Evolutionary conservation across 192 early-diverging fungal species (phyloP).

Genomic region (Coemansia sp.): DNA sequence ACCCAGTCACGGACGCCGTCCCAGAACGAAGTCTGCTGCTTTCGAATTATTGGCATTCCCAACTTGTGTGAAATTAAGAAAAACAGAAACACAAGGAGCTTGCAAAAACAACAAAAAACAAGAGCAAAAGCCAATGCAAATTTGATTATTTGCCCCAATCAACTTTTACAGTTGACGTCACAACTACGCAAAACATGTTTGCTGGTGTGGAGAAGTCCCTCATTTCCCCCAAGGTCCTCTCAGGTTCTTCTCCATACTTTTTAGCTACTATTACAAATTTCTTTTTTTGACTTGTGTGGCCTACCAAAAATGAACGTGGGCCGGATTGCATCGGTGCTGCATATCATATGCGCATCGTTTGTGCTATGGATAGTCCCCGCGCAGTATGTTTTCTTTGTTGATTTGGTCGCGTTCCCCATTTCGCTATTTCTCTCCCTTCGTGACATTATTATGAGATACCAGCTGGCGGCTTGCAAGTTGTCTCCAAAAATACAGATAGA

Average conservation of each 20-base stretch:
- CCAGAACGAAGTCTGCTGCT: constrained; percentile 37
- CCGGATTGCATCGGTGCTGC: constrained; percentile 27
- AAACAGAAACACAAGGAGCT: neutral
- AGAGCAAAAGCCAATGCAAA: neutral
- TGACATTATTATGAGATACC: constrained; percentile 21
- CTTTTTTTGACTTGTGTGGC: neutral
- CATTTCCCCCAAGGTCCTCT: constrained; percentile 1
- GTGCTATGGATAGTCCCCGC: constrained; percentile 44
- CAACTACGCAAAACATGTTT: neutral
- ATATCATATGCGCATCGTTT: constrained; percentile 36
- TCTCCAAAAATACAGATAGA: neutral
- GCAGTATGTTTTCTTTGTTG: constrained; percentile 29
- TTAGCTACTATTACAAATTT: neutral
- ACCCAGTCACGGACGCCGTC: constrained; percentile 48
- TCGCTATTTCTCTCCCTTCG: constrained; percentile 35
- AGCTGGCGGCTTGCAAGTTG: neutral
- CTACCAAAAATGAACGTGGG: constrained; percentile 9
- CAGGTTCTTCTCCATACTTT: constrained; percentile 1
- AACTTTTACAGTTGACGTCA: neutral
- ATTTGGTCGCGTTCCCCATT: constrained; percentile 47
- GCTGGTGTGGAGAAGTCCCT: constrained; percentile 1
- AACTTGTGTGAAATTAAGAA: neutral
- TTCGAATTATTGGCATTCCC: constrained; percentile 34
- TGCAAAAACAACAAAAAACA: neutral
- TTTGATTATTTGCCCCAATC: neutral